Base-by-base conservation (phyloP, 1,139 yeast species). In the Scheffersomyces cryptocercus region DNA sequence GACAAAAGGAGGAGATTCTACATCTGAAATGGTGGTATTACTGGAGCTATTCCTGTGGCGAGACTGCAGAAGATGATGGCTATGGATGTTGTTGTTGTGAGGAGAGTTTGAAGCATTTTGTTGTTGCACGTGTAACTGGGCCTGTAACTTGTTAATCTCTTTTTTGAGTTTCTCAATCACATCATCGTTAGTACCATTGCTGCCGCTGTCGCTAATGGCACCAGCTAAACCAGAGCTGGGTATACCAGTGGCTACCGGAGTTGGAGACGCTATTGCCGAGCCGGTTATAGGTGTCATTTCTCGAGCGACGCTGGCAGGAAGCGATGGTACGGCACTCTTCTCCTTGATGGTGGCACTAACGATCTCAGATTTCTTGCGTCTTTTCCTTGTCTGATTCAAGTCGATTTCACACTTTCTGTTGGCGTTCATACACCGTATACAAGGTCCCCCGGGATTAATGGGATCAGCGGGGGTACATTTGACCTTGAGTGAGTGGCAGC, bases 401-500 rank as follows among this genome's bases (percentile, higher is more conserved):
- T 87, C 89, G 42, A 86, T 82, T 45, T 83, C 84, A 65, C 97
- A 90, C 30, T 64, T 65, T 46, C 83, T 71, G 36, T 77, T 74
- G 24, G 86, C 74, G 58, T 82, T 87, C 29, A 78, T 51, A 60
- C 97, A 90, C 39, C 97, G 73, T 7, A 77, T 66, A 64, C 97
- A 90, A 0, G 93, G 81, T n/a, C 82, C 79, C 2, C 71, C 60
- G 4, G 84, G 85, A 48, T 80, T 74, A 11, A 65, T 53, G 0
- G 77, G 72, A 58, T 86, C 85, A 1, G 85, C 72, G 0, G 95
- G 95, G 10, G 85, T 82, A 61, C 97, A 89, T 52, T 85, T 83
- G 30, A 88, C 96, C 56, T 89, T 89, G 40, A 88, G 71, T 1
- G 86, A 62, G 56, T 89, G 95, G 60, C 97, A 89, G 43, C 84